Evolutionary conservation across 208 protist species (phyloP), one percentile per base, ranked within the genome.

Genomic region (Crithidia sp.): DNA sequence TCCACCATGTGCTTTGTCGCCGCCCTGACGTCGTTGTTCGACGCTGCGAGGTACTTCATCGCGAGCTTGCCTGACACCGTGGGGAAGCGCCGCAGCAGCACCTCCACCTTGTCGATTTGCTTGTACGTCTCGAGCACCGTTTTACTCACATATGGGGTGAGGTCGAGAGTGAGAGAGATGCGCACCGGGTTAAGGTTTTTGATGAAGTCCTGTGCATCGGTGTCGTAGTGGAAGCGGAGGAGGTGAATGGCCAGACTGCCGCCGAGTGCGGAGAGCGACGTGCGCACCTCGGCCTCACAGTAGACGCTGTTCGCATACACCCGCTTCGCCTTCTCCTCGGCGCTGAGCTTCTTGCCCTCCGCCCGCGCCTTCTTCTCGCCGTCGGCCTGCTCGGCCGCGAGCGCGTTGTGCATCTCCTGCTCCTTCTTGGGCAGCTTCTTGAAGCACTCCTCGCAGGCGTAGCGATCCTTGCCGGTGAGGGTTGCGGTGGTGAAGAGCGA

Each of bases 361-460:
- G 63, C 61, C 65, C 62, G 73, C 39, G 62, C 64, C 55, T 43
- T 50, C 55, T 78, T 78, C 59, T 66, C 75, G 7, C 68, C 69
- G 50, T 85, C 77, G 44, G 77, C 72, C 55, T 91, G 86, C 67
- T 71, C 53, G 0, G 57, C 58, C 28, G 84, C 85, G 13, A 70
- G 67, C 3, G 74, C 78, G 68, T 96, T 96, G 74, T 95, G 86
- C 52, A 37, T 57, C 73, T 85, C 79, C 74, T 94, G 83, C 55
- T 92, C 82, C 37, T 75, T 57, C n/a, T 52, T 63, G 10, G 68
- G 71, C 10, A 96, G 76, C 58, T 55, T 72, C 28, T 88, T 84
- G 80, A 96, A 96, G 77, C 92, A 96, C 41, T 65, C 52, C 71
- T 96, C 89, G 66, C 92, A 96, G 8, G 92, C 92, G 75, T 96